Evolutionary conservation across 305 asterid genomes (phyloP), one percentile per base, ranked within the genome.

Genomic region (Caryopteris hybrid): DNA sequence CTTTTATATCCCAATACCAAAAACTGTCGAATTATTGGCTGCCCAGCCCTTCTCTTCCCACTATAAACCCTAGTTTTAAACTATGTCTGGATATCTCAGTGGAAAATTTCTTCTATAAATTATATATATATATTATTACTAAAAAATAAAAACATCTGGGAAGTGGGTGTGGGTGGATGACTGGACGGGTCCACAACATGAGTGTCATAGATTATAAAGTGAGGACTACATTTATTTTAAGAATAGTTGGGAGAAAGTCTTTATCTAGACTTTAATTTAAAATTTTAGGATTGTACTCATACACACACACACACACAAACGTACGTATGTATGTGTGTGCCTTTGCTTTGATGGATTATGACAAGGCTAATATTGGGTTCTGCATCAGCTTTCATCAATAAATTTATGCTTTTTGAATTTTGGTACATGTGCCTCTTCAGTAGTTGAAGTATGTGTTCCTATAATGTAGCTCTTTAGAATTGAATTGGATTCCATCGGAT

Each of bases 21-120:
- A n/a, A n/a, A n/a, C n/a, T n/a, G n/a, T n/a, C n/a, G n/a, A 11
- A 13, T 14, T 45, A 18, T 45, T 45, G 22, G 22, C 22, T 14
- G 18, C 21, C 29, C 3, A 50, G 18, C 0, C 0, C 13, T 12
- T 36, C 42, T 36, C 42, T 36, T 36, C 13, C 42, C 42, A 36
- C 42, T 9, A 36, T 6, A 36, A 36, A 36, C 36, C 6, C 1
- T 6, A 4, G 6, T 36, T 36, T 36, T 6, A 12, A 5, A 59
- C 3, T 12, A 8, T 20, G 41, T 6, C 45, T 52, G 65, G 70
- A 58, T 23, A 48, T 47, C 72, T 58, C 69, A 58, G 48, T 53
- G 12, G 68, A 68, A 46, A 34, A 68, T 27, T 66, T 45, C 2
- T n/a, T n/a, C n/a, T n/a, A n/a, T n/a, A n/a, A n/a, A n/a, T n/a